Conservation (phyloP, 164 flowering plant genomes). For the Hamamelis virginiana region DNA sequence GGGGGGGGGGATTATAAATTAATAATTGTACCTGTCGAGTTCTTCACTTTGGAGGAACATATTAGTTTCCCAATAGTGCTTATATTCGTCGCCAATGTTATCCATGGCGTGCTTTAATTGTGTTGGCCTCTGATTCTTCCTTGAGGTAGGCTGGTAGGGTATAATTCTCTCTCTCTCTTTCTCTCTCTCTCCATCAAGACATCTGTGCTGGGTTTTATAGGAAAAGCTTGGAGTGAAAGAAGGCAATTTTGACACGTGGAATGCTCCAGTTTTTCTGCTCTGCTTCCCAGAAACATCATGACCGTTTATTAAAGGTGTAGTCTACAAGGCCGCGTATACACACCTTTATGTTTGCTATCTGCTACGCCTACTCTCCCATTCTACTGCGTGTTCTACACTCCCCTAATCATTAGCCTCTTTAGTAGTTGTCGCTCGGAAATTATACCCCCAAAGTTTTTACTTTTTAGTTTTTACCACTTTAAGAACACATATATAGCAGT, state of each 20-base stretch:
- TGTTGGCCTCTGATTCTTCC: neutral
- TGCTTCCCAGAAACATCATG: conserved; percentile 2
- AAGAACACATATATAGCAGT: too few species aligned
- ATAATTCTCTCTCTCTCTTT: neutral
- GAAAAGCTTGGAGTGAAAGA: neutral
- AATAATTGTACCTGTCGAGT: conserved; percentile 34
- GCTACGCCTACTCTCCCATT: neutral
- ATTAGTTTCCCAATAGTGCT: conserved; percentile 48
- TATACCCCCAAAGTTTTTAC: too few species aligned
- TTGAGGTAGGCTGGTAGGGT: too few species aligned
- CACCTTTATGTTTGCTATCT: too few species aligned
- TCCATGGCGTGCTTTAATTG: conserved; percentile 15
- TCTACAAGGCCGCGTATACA: neutral
- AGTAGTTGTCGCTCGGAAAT: too few species aligned
- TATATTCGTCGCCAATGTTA: conserved; percentile 41
- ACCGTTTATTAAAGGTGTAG: neutral
- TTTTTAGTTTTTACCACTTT: too few species aligned
- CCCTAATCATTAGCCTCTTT: too few species aligned
- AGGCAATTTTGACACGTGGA: neutral
- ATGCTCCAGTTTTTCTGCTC: neutral
- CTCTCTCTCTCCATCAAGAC: neutral
- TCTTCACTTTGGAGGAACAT: conserved; percentile 56
- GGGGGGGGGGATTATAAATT: neutral
- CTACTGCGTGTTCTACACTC: too few species aligned
- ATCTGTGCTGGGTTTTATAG: neutral